Evolutionary conservation across 1,139 yeast species (phyloP).

Genomic region (Taphrina wiesneri): DNA sequence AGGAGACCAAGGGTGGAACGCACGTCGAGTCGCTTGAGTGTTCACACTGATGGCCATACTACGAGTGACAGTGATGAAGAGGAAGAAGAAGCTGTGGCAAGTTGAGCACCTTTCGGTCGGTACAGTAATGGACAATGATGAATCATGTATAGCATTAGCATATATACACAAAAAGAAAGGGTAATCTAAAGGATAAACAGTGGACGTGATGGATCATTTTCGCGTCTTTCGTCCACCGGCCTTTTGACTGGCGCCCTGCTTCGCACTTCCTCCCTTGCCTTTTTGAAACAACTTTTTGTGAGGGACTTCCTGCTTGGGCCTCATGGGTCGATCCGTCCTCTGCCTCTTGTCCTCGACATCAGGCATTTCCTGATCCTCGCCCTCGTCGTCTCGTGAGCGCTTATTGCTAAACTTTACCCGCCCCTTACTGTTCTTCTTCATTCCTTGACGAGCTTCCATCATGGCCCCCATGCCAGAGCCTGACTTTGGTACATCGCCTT

Average conservation of each 20-base stretch:
- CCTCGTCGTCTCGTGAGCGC: conserved; percentile 62
- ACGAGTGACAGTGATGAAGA: background rate
- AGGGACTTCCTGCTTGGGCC: conserved; percentile 7
- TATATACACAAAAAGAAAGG: background rate
- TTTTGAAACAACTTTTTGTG: conserved; percentile 23
- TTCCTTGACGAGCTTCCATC: conserved; percentile 33
- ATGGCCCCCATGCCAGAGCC: conserved; percentile 40
- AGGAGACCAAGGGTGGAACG: background rate
- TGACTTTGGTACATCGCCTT: conserved; percentile 56
- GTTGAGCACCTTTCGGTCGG: background rate
- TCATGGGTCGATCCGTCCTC: conserved; percentile 16
- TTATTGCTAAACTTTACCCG: conserved; percentile 45
- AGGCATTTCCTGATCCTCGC: conserved; percentile 52
- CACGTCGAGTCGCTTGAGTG: conserved; percentile 8
- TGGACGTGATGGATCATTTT: conserved; percentile 1
- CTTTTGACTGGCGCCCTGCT: conserved; percentile 27
- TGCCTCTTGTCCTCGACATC: conserved; percentile 4
- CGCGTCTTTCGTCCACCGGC: conserved; percentile 33
- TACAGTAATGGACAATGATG: no score
- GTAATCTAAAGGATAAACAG: background rate
- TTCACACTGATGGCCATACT: background rate
- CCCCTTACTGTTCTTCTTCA: conserved; percentile 30
- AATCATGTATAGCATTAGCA: background rate
- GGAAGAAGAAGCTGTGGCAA: background rate
- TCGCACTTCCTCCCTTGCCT: conserved; percentile 25